Evolutionary conservation across 2,329 filamentous ascomycete genomes (phyloP).

Genomic region (Paraphoma chrysanthemicola): DNA sequence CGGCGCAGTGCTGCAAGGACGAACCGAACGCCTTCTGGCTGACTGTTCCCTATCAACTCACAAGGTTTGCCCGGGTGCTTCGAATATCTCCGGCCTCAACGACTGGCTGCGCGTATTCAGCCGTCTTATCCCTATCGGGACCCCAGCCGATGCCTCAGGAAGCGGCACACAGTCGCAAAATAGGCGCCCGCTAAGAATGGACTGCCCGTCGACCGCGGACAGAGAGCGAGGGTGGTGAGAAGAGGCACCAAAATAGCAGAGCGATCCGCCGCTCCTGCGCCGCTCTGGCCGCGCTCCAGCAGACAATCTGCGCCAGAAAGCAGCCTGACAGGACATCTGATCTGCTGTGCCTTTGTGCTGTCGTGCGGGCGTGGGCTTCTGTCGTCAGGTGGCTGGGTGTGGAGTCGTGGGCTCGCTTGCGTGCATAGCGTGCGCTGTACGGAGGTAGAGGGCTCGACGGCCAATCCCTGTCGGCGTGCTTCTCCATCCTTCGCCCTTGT

Average conservation of each 20-base stretch:
- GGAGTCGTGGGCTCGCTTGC: constrained; percentile 42
- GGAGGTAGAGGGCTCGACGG: constrained; percentile 6
- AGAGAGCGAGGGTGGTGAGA: constrained; percentile 11
- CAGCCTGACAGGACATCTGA: constrained; percentile 17
- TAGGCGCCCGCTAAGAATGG: constrained; percentile 47
- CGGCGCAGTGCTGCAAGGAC: constrained; percentile 33
- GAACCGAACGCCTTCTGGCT: constrained; percentile 10
- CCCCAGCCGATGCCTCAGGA: constrained; percentile 40
- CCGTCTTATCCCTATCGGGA: constrained; percentile 48
- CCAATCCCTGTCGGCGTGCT: constrained; percentile 25
- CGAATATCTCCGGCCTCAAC: constrained; percentile 40
- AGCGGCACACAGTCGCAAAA: constrained; percentile 33
- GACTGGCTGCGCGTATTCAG: constrained; percentile 42
- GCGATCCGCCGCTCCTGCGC: constrained; percentile 18
- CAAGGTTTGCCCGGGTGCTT: constrained; percentile 28
- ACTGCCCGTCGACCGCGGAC: constrained; percentile 15
- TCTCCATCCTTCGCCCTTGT: constrained; percentile 24
- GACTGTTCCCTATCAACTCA: constrained; percentile 36
- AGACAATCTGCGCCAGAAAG: neutral
- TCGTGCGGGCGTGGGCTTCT: constrained; percentile 20
- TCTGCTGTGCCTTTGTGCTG: constrained; percentile 26
- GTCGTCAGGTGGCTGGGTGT: constrained; percentile 38
- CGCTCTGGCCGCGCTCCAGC: constrained; percentile 10
- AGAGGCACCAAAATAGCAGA: constrained; percentile 24
- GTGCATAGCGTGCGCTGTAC: constrained; percentile 27